These are phyloP conservation scores for Aspergillus hortae DNA, from an alignment of 2,329 filamentous ascomycete species.

Conservation along the genomic window DNA sequence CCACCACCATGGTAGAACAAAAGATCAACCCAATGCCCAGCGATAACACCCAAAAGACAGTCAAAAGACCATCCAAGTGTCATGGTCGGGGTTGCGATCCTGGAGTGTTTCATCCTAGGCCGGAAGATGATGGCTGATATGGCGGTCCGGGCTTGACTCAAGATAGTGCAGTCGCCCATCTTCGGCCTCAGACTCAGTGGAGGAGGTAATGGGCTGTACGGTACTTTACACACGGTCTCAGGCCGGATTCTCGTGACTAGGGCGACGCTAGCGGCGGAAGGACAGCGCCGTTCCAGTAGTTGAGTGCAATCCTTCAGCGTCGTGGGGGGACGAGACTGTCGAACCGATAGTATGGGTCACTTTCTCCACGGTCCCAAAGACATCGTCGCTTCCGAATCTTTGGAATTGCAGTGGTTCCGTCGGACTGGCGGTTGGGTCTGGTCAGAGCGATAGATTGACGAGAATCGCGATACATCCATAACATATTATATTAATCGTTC, in stretches of 20 bases:
- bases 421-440: not conserved
- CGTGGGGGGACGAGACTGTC: not conserved
- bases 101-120: too few relatives aligned
- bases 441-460: not conserved
- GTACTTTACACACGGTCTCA: not conserved
- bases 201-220: not conserved
- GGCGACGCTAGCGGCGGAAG: not conserved
- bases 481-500: not conserved
- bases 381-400: too few relatives aligned
- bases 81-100: too few relatives aligned
- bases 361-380: not conserved
- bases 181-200: not conserved
- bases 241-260: not conserved
- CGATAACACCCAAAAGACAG: too few relatives aligned
- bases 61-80: too few relatives aligned
- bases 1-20: not conserved
- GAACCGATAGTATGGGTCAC: conserved; percentile 5
- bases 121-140: too few relatives aligned
- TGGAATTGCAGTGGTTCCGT: too few relatives aligned
- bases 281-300: not conserved
- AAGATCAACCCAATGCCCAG: too few relatives aligned
- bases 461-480: too few relatives aligned
- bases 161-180: too few relatives aligned
- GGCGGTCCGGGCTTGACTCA: too few relatives aligned
- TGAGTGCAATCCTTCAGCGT: not conserved